Base-by-base conservation (phyloP, 179 eudicot species). In the Spergularia azorica region DNA sequence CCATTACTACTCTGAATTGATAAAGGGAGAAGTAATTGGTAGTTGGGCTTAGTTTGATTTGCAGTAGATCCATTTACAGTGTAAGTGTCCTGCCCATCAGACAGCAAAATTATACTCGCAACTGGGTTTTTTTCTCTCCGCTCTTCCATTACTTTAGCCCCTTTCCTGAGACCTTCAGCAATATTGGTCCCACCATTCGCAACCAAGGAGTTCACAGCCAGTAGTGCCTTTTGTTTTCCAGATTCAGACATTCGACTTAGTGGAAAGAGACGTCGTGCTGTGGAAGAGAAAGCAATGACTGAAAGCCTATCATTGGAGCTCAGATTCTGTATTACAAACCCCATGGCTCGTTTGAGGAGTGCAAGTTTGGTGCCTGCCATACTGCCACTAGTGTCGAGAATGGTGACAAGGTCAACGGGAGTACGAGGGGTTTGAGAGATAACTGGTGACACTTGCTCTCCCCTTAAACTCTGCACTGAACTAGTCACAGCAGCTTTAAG, bases 361-460 rank as follows among this genome's bases (percentile, higher is more conserved):
- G 92, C 89, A 32, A 90, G 89, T 79, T 90, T 90, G 14, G 92
- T 84, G 36, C 95, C 95, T 9, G 88, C 84, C 95, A 90, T 90
- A 81, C 95, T 90, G 59, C 95, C 95, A 81, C 95, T 90, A 54
- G 87, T 76, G 78, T 90, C 95, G 51, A 90, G 90, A 61, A 89
- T 85, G 10, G 95, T 89, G 16, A 90, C 90, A 56, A 90, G 92
- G 73, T 89, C 95, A 32, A 90, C 79, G 1, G 90, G 88, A 3
- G 89, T 86, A 48, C 95, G 92, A 18, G 88, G 54, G 10, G 78
- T 68, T 51, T 50, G 85, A 69, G 82, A 66, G 16, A 70, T 46
- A 43, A 9, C 43, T 1, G 70, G 78, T 63, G 17, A 21, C 9
- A 52, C 76, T 5, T 63, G 48, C 72, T 70, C 65, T 43, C 16